These are phyloP conservation scores for Mrakia blollopis DNA, from an alignment of 768 basidiomycete genomes.

Conservation along the genomic window DNA sequence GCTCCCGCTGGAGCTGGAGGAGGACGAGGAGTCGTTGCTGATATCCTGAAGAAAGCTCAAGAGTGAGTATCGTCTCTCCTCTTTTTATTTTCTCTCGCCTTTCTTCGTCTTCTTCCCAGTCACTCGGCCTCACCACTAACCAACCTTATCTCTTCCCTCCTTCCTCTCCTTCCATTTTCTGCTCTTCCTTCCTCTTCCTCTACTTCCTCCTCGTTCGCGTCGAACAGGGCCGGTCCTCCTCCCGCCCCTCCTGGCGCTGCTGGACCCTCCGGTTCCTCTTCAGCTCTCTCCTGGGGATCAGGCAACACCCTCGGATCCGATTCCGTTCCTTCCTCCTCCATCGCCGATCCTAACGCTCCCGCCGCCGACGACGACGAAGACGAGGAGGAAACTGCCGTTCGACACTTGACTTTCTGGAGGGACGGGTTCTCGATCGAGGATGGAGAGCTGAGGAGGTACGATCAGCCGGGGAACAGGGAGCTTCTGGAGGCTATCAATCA, in stretches of 20 bases:
- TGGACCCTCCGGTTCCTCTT: conserved; percentile 21
- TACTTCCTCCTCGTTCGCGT: no score
- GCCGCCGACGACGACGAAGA: conserved; percentile 40
- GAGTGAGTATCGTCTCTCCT: conserved; percentile 55
- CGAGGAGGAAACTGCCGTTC: conserved; percentile 53
- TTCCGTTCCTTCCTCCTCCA: conserved; percentile 68
- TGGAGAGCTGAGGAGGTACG: conserved; percentile 75
- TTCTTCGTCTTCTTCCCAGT: no score
- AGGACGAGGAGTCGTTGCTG: conserved; percentile 53
- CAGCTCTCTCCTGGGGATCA: conserved; percentile 56
- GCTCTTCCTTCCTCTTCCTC: not conserved
- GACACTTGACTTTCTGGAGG: conserved; percentile 84
- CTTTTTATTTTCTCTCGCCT: not conserved
- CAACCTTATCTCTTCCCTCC: not conserved
- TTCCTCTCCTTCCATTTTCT: not conserved
- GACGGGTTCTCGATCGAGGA: conserved; percentile 90
- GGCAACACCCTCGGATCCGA: conserved; percentile 86
- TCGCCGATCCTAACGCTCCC: conserved; percentile 61
- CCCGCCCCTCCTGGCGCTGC: conserved; percentile 14
- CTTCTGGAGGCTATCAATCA: conserved; percentile 70
- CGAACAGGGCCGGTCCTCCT: conserved; percentile 18
- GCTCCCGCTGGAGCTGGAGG: conserved; percentile 46
- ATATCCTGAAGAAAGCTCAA: conserved; percentile 63
- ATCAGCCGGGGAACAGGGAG: conserved; percentile 65
- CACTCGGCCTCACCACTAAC: not conserved